Percentiles rank a stretch among this genome's conserved stretches.
These are phyloP conservation scores for Fusarium avenaceum DNA, from an alignment of 2,329 filamentous ascomycete species.

Conservation along the genomic window DNA sequence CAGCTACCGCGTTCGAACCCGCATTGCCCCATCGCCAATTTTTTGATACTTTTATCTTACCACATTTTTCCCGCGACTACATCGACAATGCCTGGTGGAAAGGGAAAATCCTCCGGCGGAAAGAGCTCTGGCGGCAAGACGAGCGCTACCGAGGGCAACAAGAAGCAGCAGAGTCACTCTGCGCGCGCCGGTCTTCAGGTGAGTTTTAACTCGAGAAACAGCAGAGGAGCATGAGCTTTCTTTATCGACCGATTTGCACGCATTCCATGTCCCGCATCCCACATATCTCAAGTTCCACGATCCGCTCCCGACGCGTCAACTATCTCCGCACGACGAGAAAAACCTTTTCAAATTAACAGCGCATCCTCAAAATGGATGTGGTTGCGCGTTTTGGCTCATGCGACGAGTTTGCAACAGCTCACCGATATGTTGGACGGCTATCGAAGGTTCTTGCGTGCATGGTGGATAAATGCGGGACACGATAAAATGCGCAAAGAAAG, in stretches of 20 bases:
- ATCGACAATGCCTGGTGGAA: conserved; percentile 80
- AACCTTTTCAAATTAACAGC: conserved; percentile 31
- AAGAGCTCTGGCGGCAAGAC: conserved; percentile 88
- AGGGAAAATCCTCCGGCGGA: conserved; percentile 92
- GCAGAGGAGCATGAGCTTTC: conserved; percentile 23
- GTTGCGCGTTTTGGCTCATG: conserved; percentile 15
- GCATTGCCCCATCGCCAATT: conserved; percentile 32
- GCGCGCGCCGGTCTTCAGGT: conserved; percentile 96
- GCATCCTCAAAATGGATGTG: conserved; percentile 10
- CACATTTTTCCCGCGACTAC: conserved; percentile 43
- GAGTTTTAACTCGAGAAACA: conserved; percentile 57
- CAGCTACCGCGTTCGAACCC: conserved; percentile 45
- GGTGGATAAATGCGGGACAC: conserved; percentile 30
- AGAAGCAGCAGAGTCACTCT: conserved; percentile 96
- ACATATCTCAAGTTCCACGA: conserved; percentile 42
- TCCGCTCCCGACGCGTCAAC: conserved; percentile 45
- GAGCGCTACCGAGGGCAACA: conserved; percentile 72
- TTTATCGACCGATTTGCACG: conserved; percentile 44
- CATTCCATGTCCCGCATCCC: conserved; percentile 47
- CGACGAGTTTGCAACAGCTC: conserved; percentile 22
- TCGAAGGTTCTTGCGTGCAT: conserved; percentile 17
- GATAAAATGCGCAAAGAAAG: conserved; percentile 32
- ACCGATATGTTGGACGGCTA: conserved; percentile 20
- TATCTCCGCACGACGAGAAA: conserved; percentile 44
- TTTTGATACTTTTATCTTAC: conserved; percentile 35